Base-by-base conservation (phyloP, 345 rosid genomes). In the Mangifera indica region DNA sequence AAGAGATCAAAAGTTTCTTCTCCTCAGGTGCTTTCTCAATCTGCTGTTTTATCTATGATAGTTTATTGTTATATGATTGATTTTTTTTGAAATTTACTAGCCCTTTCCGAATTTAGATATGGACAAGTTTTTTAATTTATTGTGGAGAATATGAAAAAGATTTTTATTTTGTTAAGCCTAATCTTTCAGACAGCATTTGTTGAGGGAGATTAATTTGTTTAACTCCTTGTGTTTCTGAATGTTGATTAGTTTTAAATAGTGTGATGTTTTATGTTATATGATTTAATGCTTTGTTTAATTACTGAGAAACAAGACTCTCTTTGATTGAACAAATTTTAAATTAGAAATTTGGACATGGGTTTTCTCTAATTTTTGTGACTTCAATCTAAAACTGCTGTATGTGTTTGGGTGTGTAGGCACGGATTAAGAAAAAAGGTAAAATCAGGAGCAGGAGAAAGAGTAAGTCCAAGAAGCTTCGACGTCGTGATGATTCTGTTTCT, bases 401-500 rank as follows among this genome's bases (percentile, higher is more conserved):
- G 37, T 29, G 61, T 78, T 71, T 78, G 71, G 49, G 57, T 58
- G 49, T 78, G 64, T 78, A 89, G 98, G 86, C 72, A 67, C 81
- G 72, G 24, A 67, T 68, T 29, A 84, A 70, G 88, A 90, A 82
- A 87, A 91, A 67, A 77, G 78, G 74, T 66, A 90, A 86, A 81
- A 84, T 57, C 10, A 72, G 53, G 48, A 72, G 37, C 44, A 80
- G 74, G 74, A 59, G 72, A 70, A 85, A 78, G 77, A 60, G 12
- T 64, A 88, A 82, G 79, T 79, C 82, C 6, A 90, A 85, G 82
- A 92, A 84, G 88, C 76, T 76, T 69, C 83, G 79, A 40, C 77
- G 59, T 51, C 60, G 66, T 40, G 78, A 76, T 52, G 82, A 80
- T 80, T 81, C 85, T 14, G 78, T 60, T 60, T 79, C 84, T 59